Evolutionary conservation across 2,329 filamentous ascomycete genomes (phyloP), one percentile per base, ranked within the genome.

Genomic region (Fusarium denticulatum): DNA sequence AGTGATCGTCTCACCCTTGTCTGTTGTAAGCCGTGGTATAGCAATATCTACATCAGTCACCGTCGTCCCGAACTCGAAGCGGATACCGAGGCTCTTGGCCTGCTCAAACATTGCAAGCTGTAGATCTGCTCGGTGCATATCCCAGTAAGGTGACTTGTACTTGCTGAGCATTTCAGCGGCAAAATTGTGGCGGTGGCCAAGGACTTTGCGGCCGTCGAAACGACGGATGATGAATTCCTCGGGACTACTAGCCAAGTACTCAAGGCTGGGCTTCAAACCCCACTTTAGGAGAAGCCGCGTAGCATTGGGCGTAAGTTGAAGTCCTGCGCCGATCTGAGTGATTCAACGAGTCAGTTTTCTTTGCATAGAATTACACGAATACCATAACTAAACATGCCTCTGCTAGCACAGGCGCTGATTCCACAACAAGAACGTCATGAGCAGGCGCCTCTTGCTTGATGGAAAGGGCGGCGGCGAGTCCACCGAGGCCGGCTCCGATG

Each of bases 61-160:
- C 7, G 14, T 42, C 15, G 22, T 42, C n/a, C 40, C 40, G 14
- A 42, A 42, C 22, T 42, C 14, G 14, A 42, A 42, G 40, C 40
- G 40, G 14, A 42, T 24, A 42, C 40, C 40, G 14, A 42, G 40
- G 40, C 40, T 42, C 22, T 42, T 42, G 22, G 40, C 22, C 14
- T 22, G 34, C 18, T 66, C 40, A 26, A 66, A 61, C 49, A 66
- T 55, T 22, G 56, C 63, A 8, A 60, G 63, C 36, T 66, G 63
- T 24, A 66, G 56, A 61, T 66, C 63, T 24, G 57, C 63, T 16
- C 63, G 63, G 39, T 66, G 63, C 47, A 66, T 55, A 15, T 66
- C 56, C 47, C 56, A 60, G 26, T 60, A 66, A 14, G 26, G 56
- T 45, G 63, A 60, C 32, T 50, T 34, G 40, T 66, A 66, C 47